Conservation (phyloP, 495 filamentous ascomycete genomes). For the Pyronema omphalodes region DNA sequence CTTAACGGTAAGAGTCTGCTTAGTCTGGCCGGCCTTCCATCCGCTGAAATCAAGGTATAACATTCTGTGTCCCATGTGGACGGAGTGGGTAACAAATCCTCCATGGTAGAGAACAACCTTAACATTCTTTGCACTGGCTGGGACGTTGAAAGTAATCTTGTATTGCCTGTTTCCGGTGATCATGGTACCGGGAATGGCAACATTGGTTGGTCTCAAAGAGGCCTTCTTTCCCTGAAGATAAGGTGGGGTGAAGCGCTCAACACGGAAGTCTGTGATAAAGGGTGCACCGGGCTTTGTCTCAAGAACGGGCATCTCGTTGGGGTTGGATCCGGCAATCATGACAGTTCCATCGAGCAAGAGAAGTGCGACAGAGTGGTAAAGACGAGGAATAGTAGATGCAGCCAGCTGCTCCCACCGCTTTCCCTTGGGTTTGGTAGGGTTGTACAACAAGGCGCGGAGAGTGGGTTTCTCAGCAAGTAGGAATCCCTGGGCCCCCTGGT, state of each 20-base stretch:
- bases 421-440: constrained; percentile 33
- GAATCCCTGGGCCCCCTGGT: constrained; percentile 42
- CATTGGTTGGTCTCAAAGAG: constrained; percentile 30
- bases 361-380: constrained; percentile 41
- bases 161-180: constrained; percentile 30
- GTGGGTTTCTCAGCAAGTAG: constrained; percentile 35
- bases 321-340: constrained; percentile 41
- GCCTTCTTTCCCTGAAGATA: constrained; percentile 37
- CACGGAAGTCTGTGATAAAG: constrained; percentile 35
- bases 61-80: constrained; percentile 49
- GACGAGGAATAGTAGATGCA: constrained; percentile 32
- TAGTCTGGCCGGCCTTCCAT: constrained; percentile 27
- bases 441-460: constrained; percentile 39
- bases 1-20: constrained; percentile 33
- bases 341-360: constrained; percentile 41
- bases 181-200: constrained; percentile 27
- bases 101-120: constrained; percentile 40
- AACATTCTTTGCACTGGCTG: constrained; percentile 24
- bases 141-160: constrained; percentile 31
- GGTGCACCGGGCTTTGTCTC: constrained; percentile 26
- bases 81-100: constrained; percentile 41
- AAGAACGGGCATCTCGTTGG: constrained; percentile 37
- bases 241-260: constrained; percentile 43
- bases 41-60: constrained; percentile 35
- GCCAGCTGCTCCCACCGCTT: constrained; percentile 35